Evolutionary conservation across 2,329 filamentous ascomycete species (phyloP).

Genomic region (Microdochium trichocladiopsis): DNA sequence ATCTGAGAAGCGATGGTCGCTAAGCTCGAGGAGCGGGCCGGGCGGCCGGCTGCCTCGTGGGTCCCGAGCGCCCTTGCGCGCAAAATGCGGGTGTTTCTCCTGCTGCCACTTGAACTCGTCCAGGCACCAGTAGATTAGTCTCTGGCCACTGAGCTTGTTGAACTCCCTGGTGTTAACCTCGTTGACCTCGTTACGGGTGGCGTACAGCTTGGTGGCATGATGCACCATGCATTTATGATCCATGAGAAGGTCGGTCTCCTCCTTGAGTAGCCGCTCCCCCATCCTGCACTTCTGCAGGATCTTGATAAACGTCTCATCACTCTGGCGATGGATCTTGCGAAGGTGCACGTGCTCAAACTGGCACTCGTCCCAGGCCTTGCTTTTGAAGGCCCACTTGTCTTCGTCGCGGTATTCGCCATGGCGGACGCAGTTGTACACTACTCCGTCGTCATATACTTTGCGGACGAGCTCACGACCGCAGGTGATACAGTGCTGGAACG

Average conservation of each 20-base stretch:
- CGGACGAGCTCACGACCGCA: slow-evolving; percentile 31
- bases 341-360: slow-evolving; percentile 46
- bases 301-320: slow-evolving; percentile 42
- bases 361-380: slow-evolving; percentile 45
- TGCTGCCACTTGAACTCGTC: slow-evolving; percentile 33
- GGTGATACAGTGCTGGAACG: slow-evolving; percentile 42
- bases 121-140: slow-evolving; percentile 21
- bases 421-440: slow-evolving; percentile 20
- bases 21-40: slow-evolving; percentile 23
- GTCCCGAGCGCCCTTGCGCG: slow-evolving; percentile 12
- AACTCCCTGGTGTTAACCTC: slow-evolving; percentile 25
- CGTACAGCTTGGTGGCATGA: slow-evolving; percentile 36
- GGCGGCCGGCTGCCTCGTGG: slow-evolving; percentile 8
- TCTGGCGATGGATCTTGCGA: slow-evolving; percentile 49
- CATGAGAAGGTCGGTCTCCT: slow-evolving; percentile 34
- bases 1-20: slow-evolving; percentile 38
- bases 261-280: slow-evolving; percentile 27
- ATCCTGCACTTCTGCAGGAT: slow-evolving; percentile 49
- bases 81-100: slow-evolving; percentile 15
- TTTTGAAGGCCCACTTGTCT: slow-evolving; percentile 56
- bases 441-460: slow-evolving; percentile 7
- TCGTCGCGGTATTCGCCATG: slow-evolving; percentile 32
- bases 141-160: slow-evolving; percentile 18
- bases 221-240: slow-evolving; percentile 32
- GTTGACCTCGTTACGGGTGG: slow-evolving; percentile 29